Evolutionary conservation across 2,329 filamentous ascomycete genomes (phyloP).

Genomic region (Rhinocladiella similis): DNA sequence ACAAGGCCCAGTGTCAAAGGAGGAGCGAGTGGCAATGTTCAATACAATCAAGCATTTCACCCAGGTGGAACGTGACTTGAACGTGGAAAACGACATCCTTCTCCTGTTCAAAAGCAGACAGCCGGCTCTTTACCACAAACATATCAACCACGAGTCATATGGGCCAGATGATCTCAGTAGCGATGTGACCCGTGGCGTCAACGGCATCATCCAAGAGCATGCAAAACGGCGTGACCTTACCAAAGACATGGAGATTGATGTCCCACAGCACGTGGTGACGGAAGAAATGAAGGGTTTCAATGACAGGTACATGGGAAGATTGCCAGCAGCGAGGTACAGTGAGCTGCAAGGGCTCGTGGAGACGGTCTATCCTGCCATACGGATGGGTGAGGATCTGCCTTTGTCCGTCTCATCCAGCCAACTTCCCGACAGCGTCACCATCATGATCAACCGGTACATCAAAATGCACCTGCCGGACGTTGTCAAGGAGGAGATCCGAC

Average conservation of each 20-base stretch:
- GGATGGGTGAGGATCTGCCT: no score
- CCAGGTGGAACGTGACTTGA: neutral
- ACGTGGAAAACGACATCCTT: neutral
- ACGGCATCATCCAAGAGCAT: neutral
- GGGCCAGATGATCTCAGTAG: neutral
- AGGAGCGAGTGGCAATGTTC: conserved; percentile 4
- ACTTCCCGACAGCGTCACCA: neutral
- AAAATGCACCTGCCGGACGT: conserved; percentile 1
- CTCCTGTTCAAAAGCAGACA: conserved; percentile 2
- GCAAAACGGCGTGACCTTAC: neutral
- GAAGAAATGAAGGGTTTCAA: conserved; percentile 1
- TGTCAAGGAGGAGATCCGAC: neutral
- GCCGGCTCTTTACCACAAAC: neutral
- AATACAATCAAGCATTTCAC: neutral
- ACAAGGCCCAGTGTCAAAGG: neutral
- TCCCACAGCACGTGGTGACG: conserved; percentile 1
- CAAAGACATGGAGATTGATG: neutral
- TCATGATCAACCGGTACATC: conserved; percentile 3
- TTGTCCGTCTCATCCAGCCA: neutral
- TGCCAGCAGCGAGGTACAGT: neutral
- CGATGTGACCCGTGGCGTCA: neutral
- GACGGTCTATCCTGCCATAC: neutral
- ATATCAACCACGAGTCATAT: neutral
- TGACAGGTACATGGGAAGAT: neutral
- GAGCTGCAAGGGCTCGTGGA: conserved; percentile 4